A percentile compares a stretch with the other conserved stretches of the same genome.
These are phyloP conservation scores for Sporothrix protearum DNA, from an alignment of 2,329 filamentous ascomycete genomes.

Conservation along the genomic window DNA sequence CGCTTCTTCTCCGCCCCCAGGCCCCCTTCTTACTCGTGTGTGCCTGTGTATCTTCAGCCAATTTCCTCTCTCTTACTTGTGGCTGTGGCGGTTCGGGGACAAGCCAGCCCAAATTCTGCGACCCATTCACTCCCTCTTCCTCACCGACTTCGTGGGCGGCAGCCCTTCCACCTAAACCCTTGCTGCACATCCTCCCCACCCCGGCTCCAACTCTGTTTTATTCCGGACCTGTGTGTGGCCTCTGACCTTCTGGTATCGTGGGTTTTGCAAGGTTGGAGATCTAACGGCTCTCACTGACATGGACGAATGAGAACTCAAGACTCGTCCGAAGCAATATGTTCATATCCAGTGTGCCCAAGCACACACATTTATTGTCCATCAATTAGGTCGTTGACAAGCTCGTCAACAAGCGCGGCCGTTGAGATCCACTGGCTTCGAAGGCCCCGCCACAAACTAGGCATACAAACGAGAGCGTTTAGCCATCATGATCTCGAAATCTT, in stretches of 20 bases:
- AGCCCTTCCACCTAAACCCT: constrained; percentile 31
- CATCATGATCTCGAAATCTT: neutral
- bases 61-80: neutral
- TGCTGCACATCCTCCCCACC: constrained; percentile 19
- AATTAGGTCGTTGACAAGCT: neutral
- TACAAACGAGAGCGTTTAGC: neutral
- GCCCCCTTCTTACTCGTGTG: neutral
- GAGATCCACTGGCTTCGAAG: neutral
- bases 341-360: neutral
- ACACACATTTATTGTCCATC: neutral
- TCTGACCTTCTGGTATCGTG: neutral
- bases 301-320: neutral
- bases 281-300: neutral
- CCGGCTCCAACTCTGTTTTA: constrained; percentile 15
- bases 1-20: neutral
- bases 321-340: neutral
- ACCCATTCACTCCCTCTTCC: constrained; percentile 21
- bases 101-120: neutral
- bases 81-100: neutral
- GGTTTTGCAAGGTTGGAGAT: neutral
- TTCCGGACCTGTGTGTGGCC: neutral
- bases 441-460: neutral
- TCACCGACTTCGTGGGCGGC: constrained; percentile 40
- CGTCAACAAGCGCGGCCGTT: neutral
- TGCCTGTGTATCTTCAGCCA: neutral